A percentile compares a stretch with the other conserved stretches of the same genome.
Conservation (phyloP, 257 asterid genomes). For the Linderniella brevidens region DNA sequence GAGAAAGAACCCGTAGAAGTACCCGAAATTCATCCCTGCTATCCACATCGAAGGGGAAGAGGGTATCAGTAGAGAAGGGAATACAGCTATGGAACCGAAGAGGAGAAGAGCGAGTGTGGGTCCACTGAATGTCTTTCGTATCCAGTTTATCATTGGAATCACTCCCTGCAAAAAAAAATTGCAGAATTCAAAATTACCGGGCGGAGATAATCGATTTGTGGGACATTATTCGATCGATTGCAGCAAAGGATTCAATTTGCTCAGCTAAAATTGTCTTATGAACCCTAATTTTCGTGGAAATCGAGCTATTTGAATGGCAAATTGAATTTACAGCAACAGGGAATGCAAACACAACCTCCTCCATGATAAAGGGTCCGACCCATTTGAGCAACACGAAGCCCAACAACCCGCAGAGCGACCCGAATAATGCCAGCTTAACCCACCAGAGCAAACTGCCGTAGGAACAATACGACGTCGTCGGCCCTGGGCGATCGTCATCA, state of each 20-base stretch:
- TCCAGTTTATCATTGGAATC: constrained; percentile 66
- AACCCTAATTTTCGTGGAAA: too few species aligned
- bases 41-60: constrained; percentile 88
- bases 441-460: constrained; percentile 85
- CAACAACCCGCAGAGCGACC: constrained; percentile 35
- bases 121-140: constrained; percentile 45
- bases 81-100: constrained; percentile 51
- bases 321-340: too few species aligned
- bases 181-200: constrained; percentile 1
- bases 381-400: constrained; percentile 77
- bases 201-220: background rate
- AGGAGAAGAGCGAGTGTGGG: constrained; percentile 40
- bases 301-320: too few species aligned
- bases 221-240: background rate
- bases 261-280: too few species aligned
- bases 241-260: too few species aligned
- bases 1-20: constrained; percentile 64
- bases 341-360: constrained; percentile 35
- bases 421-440: constrained; percentile 54
- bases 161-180: constrained; percentile 30
- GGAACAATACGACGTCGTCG: constrained; percentile 10
- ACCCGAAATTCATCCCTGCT: constrained; percentile 84
- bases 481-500: too few species aligned
- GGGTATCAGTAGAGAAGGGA: constrained; percentile 55
- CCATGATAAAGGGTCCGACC: constrained; percentile 93